Evolutionary conservation across 805 yeast species (phyloP).

Genomic region (Wickerhamiella vanderwaltii): DNA sequence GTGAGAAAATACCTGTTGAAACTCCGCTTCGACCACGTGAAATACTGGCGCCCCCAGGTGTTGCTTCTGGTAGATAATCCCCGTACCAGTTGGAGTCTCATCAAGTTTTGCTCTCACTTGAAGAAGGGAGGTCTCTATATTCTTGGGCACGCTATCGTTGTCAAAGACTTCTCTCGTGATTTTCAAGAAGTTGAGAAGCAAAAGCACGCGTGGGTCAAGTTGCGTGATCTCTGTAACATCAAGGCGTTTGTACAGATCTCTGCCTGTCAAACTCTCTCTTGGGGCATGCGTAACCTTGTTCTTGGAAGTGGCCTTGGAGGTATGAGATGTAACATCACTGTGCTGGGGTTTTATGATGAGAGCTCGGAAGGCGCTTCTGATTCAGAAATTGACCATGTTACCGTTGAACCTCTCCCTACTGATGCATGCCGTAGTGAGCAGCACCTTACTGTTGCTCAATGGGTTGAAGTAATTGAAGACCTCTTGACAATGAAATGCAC

Average conservation of each 20-base stretch:
- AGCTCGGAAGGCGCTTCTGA: neutral
- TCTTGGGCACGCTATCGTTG: slow-evolving; percentile 72
- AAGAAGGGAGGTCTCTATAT: slow-evolving; percentile 93
- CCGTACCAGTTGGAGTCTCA: slow-evolving; percentile 79
- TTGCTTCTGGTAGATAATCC: slow-evolving; percentile 83
- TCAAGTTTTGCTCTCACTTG: slow-evolving; percentile 83
- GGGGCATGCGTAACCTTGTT: slow-evolving; percentile 92
- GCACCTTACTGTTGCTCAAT: slow-evolving; percentile 58
- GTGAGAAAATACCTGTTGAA: slow-evolving; percentile 81
- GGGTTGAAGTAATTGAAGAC: slow-evolving; percentile 92
- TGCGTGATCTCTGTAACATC: slow-evolving; percentile 63
- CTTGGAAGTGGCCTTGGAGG: slow-evolving; percentile 97
- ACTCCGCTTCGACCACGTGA: slow-evolving; percentile 81
- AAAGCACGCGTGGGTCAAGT: slow-evolving; percentile 67
- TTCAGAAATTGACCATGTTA: slow-evolving; percentile 18
- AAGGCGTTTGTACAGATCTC: slow-evolving; percentile 94
- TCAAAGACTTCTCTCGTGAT: slow-evolving; percentile 49
- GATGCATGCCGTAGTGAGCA: slow-evolving; percentile 63
- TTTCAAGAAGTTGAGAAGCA: slow-evolving; percentile 60
- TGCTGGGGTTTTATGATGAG: slow-evolving; percentile 76
- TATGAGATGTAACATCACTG: slow-evolving; percentile 93
- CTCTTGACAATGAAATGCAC: slow-evolving; percentile 77
- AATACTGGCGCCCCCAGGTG: slow-evolving; percentile 97
- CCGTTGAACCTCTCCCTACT: slow-evolving; percentile 52
- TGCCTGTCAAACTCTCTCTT: slow-evolving; percentile 71